A percentile compares a stretch with the other conserved stretches of the same genome.
These are phyloP conservation scores for Schizophyllum amplum DNA, from an alignment of 1,284 basidiomycete genomes.

Conservation along the genomic window DNA sequence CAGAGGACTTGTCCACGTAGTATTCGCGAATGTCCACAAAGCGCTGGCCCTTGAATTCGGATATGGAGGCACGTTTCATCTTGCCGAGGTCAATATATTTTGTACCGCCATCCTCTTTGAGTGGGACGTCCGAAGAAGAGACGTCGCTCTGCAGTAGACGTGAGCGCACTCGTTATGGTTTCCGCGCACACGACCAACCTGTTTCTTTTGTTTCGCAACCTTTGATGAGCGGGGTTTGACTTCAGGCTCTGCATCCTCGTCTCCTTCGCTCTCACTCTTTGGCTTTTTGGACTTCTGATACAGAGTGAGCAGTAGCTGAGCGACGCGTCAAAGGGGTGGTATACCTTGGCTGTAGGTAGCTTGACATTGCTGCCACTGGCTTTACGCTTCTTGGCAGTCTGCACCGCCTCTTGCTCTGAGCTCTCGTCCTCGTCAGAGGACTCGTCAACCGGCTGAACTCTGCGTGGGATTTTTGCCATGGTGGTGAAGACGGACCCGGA, in stretches of 20 bases:
- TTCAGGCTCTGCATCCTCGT: slow-evolving; percentile 11
- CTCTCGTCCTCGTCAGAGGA: neutral
- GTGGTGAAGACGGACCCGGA: too few relatives aligned
- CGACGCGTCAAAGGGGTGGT: too few relatives aligned
- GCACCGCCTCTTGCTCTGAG: neutral
- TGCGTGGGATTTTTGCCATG: too few relatives aligned
- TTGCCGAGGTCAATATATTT: slow-evolving; percentile 62
- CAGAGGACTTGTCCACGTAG: slow-evolving; percentile 44
- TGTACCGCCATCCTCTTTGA: slow-evolving; percentile 37
- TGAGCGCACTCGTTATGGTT: neutral
- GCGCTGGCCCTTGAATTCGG: slow-evolving; percentile 58
- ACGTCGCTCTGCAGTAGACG: neutral
- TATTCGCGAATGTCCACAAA: slow-evolving; percentile 77
- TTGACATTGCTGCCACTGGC: neutral
- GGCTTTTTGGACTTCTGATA: neutral
- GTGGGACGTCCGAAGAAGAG: slow-evolving; percentile 17
- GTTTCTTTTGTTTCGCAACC: slow-evolving; percentile 9
- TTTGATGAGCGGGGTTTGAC: slow-evolving; percentile 9
- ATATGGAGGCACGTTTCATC: slow-evolving; percentile 63
- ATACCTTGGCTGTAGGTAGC: too few relatives aligned
- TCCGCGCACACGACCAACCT: neutral
- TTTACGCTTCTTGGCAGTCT: neutral
- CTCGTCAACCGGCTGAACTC: too few relatives aligned
- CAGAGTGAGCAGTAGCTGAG: too few relatives aligned
- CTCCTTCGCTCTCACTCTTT: slow-evolving; percentile 5